A percentile compares a stretch with the other conserved stretches of the same genome.
These are phyloP conservation scores for Pleurotus pulmonarius DNA, from an alignment of 768 basidiomycete species.

Conservation along the genomic window DNA sequence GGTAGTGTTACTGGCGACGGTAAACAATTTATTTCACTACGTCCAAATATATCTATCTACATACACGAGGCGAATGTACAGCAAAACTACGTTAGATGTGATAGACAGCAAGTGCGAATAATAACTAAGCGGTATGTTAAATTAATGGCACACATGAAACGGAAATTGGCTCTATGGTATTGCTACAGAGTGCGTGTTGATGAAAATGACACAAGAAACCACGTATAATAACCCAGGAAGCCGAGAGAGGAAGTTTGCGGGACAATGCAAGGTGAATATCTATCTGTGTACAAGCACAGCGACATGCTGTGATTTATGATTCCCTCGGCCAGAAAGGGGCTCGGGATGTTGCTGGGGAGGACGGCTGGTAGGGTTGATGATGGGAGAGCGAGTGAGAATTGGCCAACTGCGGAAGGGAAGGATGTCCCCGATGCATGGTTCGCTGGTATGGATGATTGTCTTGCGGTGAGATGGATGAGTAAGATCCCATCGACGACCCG, in stretches of 20 bases:
- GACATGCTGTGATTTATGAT: background rate
- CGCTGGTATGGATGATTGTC: background rate
- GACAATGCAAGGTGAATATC: background rate
- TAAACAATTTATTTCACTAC: too few species aligned
- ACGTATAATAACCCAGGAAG: background rate
- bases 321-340: too few species aligned
- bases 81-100: background rate
- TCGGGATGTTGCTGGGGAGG: background rate
- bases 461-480: background rate
- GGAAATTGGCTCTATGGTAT: background rate
- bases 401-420: constrained; percentile 1
- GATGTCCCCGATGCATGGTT: background rate
- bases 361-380: background rate
- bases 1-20: background rate
- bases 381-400: background rate
- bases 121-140: background rate
- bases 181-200: background rate
- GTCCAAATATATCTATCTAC: too few species aligned
- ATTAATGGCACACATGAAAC: constrained; percentile 6
- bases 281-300: background rate
- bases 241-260: background rate
- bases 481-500: background rate
- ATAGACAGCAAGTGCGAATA: background rate
- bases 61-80: background rate
- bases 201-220: background rate